phyloP scores from a whole-genome alignment of 306 rosid genomes.

The Datisca glomerata region DNA sequence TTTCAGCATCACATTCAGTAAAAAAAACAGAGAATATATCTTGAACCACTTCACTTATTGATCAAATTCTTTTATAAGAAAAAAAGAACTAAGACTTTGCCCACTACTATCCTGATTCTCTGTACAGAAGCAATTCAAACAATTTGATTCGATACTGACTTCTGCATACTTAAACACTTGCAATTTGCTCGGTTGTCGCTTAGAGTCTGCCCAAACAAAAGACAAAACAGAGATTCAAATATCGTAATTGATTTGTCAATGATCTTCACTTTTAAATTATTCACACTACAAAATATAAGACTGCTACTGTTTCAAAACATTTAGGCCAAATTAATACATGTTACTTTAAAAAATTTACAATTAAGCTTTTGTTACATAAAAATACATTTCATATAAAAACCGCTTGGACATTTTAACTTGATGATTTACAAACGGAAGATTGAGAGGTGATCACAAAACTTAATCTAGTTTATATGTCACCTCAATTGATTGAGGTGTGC shows the following conservation, averaged over 20 bases:
- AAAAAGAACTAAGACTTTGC: no score
- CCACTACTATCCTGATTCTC: slow-evolving; percentile 19
- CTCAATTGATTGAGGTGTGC: no score
- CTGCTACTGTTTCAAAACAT: no score
- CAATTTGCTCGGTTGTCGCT: slow-evolving; percentile 61
- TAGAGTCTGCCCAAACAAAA: slow-evolving; percentile 37
- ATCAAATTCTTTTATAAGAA: slow-evolving; percentile 5
- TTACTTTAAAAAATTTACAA: no score
- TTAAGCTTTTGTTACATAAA: no score
- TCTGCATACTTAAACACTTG: slow-evolving; percentile 47
- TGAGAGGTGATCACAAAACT: no score
- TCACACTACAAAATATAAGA: no score
- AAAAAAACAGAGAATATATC: neutral
- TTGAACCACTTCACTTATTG: neutral
- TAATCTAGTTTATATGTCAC: no score
- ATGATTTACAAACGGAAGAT: no score
- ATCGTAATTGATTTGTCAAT: neutral
- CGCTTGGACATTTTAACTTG: no score
- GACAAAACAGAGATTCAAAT: neutral
- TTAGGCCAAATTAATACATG: no score
- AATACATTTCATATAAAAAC: no score
- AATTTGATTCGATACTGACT: slow-evolving; percentile 32
- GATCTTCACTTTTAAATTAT: neutral
- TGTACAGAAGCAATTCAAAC: slow-evolving; percentile 27
- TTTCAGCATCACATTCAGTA: neutral